phyloP scores from a whole-genome alignment of 805 yeast genomes.

The Ogataea nakhonphanomensis region DNA sequence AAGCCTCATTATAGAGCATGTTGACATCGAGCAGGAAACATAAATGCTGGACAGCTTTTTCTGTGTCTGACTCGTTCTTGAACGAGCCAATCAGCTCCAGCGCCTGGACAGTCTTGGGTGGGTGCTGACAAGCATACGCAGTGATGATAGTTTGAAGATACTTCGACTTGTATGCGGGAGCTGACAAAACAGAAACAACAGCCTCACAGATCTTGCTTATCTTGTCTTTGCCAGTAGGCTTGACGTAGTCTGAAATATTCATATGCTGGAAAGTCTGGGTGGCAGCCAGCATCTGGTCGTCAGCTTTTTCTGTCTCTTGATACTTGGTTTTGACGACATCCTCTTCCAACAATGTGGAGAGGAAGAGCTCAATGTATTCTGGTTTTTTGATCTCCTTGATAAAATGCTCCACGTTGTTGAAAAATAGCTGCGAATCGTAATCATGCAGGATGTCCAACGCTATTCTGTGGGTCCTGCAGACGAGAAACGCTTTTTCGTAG shows the following conservation, averaged over 20 bases:
- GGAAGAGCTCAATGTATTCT: slow-evolving; percentile 80
- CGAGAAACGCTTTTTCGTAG: slow-evolving; percentile 70
- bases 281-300: not conserved
- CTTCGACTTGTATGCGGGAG: slow-evolving; percentile 47
- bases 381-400: slow-evolving; percentile 66
- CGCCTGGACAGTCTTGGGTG: slow-evolving; percentile 80
- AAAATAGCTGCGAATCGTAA: slow-evolving; percentile 70
- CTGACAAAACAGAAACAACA: slow-evolving; percentile 52
- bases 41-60: slow-evolving; percentile 71
- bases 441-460: slow-evolving; percentile 89
- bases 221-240: slow-evolving; percentile 37
- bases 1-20: slow-evolving; percentile 70
- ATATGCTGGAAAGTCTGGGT: not conserved
- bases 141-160: slow-evolving; percentile 80
- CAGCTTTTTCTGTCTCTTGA: slow-evolving; percentile 52
- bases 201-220: slow-evolving; percentile 76
- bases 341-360: slow-evolving; percentile 81
- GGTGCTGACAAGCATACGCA: slow-evolving; percentile 87
- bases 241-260: slow-evolving; percentile 4
- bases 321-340: slow-evolving; percentile 83
- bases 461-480: slow-evolving; percentile 88
- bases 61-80: slow-evolving; percentile 43
- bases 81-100: slow-evolving; percentile 57
- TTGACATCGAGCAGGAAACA: slow-evolving; percentile 91
- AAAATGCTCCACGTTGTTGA: slow-evolving; percentile 59